Evolutionary conservation across 2,329 filamentous ascomycete genomes (phyloP), one percentile per base, ranked within the genome.

Genomic region (Xylaria multiplex): DNA sequence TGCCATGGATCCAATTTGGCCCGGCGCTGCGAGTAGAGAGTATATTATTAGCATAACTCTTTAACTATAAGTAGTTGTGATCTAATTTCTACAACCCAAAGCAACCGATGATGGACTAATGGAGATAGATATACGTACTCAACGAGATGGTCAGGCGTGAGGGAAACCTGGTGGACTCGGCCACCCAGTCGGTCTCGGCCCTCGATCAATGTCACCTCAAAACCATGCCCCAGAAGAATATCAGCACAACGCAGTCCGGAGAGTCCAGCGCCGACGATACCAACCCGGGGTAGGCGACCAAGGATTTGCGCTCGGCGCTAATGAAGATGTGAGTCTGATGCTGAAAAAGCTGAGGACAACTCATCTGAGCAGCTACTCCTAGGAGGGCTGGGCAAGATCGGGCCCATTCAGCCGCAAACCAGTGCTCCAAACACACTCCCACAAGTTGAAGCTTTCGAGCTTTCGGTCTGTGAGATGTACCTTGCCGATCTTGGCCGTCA

Each of bases 1-100:
- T 92, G 40, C 91, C 91, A 66, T 93, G 91, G 58, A 93, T 92
- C 91, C 91, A 93, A 72, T 93, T 93, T n/a, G 91, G 89, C 0
- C 91, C 91, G 37, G 86, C 77, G 69, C 68, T 70, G 46, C 53
- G 32, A 45, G 37, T 16, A 14, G 22, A 32, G 6, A n/a, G 24
- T 40, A 35, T 27, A 35, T 13, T 35, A 19, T 69, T 55, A 67
- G 67, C 32, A 57, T 19, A 13, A 30, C 49, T 40, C 14, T 27
- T 27, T 27, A 27, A 27, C 27, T 27, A 27, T 27, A 27, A 27
- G 27, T 27, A 27, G 27, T 27, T 27, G 27, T 27, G 27, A 27
- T 27, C 27, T 27, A 27, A 3, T 27, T 27, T 27, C 27, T 27
- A 27, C 27, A 27, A 27, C 27, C 27, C 27, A 6, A 32, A 42